A percentile compares a stretch with the other conserved stretches of the same genome.
phyloP scores from a whole-genome alignment of 495 filamentous ascomycete species.

The Penicillium daleae region DNA sequence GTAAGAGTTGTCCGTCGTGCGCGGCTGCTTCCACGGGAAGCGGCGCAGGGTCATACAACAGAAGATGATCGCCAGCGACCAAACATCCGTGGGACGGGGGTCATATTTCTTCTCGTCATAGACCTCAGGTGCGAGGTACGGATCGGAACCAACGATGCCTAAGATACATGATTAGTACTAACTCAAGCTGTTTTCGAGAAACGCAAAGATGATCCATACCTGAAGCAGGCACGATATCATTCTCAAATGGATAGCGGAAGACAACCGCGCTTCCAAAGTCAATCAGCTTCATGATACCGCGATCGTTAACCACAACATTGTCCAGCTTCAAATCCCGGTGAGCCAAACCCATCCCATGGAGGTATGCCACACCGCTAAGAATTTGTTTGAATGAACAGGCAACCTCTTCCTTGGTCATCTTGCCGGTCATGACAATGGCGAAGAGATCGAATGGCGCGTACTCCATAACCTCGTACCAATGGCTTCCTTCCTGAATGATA shows the following conservation, averaged over 20 bases:
- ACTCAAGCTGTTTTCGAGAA: too few species aligned
- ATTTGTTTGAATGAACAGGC: slow-evolving; percentile 93
- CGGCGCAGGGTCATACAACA: slow-evolving; percentile 97
- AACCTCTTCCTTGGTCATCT: slow-evolving; percentile 92
- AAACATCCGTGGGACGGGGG: slow-evolving; percentile 91
- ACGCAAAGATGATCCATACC: slow-evolving; percentile 59
- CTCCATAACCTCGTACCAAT: slow-evolving; percentile 99
- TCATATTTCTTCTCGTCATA: slow-evolving; percentile 96
- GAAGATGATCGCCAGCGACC: slow-evolving; percentile 98
- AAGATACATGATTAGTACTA: slow-evolving; percentile 7
- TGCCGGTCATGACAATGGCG: slow-evolving; percentile 98
- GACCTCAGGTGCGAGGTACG: slow-evolving; percentile 95
- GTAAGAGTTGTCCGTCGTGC: slow-evolving; percentile 90
- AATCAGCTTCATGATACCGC: slow-evolving; percentile 99
- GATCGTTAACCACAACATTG: slow-evolving; percentile 96
- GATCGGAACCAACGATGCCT: slow-evolving; percentile 98
- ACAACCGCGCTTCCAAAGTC: slow-evolving; percentile 98
- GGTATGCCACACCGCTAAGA: slow-evolving; percentile 91
- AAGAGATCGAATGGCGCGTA: slow-evolving; percentile 98
- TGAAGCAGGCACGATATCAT: slow-evolving; percentile 80
- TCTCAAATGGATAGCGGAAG: slow-evolving; percentile 97
- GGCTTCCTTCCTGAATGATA: slow-evolving; percentile 91
- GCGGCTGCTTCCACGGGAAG: slow-evolving; percentile 97
- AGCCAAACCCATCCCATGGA: slow-evolving; percentile 94
- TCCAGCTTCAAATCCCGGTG: slow-evolving; percentile 97